Evolutionary conservation across 169 alveolate genomes (phyloP), one percentile per base, ranked within the genome.

Genomic region (Eimeria praecox): DNA sequence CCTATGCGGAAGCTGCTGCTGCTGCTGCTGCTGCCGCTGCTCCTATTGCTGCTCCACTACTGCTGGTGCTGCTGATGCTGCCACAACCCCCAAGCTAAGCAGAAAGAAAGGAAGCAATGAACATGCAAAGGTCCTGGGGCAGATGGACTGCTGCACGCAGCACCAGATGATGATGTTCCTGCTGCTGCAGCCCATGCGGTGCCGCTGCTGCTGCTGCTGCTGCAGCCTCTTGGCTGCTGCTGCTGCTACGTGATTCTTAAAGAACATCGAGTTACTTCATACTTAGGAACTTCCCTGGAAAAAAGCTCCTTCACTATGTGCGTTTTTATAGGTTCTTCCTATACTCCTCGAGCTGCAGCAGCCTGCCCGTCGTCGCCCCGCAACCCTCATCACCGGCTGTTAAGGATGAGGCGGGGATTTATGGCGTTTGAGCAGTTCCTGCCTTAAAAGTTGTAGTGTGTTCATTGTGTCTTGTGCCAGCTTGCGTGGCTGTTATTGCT

Each of bases 111-210:
- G 93, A 87, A 87, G 93, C 93, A 87, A 62, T 87, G 6, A 87
- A 87, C 93, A 87, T 87, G 93, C 93, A 87, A 59, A 87, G 93
- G 93, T 22, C 82, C 71, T 56, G 82, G 93, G 93, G 82, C 93
- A 87, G 93, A 87, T 62, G 66, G 80, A 87, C 40, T 87, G 93
- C 93, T 87, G 93, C 82, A 46, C 93, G 93, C 93, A 87, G 93
- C 93, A 87, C 93, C 93, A 59, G 91, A 54, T 54, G 82, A 30
- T 62, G 93, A 46, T 87, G 93, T 71, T 59, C 62, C 82, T 59
- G 93, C 59, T 87, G 93, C 93, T 5, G 93, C 73, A 87, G 93
- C 93, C 93, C 93, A 46, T 87, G 93, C 93, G 93, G 93, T 87
- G 93, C 93, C 73, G 93, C 93, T 87, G 93, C 93, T 87, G 82